phyloP scores from a whole-genome alignment of 2,329 filamentous ascomycete genomes.

The Coniochaeta prunicola region DNA sequence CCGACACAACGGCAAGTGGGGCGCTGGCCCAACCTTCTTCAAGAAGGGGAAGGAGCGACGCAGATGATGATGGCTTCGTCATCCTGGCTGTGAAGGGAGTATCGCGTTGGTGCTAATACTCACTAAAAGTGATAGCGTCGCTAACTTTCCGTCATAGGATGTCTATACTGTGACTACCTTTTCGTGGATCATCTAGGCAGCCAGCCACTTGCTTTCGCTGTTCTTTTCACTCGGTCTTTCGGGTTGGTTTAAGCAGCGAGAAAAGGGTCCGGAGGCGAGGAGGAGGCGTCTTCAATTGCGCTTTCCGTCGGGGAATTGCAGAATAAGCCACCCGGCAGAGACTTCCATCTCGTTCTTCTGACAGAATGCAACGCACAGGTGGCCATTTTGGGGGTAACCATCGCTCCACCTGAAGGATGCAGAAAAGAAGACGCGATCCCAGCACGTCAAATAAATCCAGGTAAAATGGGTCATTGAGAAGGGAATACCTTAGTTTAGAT shows the following conservation, averaged over 20 bases:
- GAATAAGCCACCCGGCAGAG: not conserved
- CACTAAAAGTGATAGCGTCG: not conserved
- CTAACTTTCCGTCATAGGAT: not conserved
- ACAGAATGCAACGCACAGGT: not conserved
- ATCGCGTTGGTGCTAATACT: not conserved
- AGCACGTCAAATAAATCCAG: too few relatives aligned
- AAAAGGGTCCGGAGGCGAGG: not conserved
- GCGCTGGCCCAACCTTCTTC: not conserved
- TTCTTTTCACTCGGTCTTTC: not conserved
- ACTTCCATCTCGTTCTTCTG: not conserved
- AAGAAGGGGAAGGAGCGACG: not conserved
- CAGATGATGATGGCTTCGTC: not conserved
- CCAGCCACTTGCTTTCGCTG: not conserved
- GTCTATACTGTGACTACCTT: not conserved
- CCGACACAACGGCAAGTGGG: slow-evolving; percentile 1
- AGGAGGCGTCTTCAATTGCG: not conserved
- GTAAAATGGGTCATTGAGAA: too few relatives aligned
- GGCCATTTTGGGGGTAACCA: not conserved
- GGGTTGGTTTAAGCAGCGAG: not conserved
- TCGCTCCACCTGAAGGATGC: too few relatives aligned
- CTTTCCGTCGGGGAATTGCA: not conserved
- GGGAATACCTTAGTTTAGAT: too few relatives aligned
- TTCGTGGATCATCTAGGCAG: not conserved
- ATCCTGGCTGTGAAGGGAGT: not conserved
- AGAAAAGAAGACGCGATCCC: too few relatives aligned